Conservation (phyloP, 73 alveolate genomes). For the Durusdinium trenchii region DNA sequence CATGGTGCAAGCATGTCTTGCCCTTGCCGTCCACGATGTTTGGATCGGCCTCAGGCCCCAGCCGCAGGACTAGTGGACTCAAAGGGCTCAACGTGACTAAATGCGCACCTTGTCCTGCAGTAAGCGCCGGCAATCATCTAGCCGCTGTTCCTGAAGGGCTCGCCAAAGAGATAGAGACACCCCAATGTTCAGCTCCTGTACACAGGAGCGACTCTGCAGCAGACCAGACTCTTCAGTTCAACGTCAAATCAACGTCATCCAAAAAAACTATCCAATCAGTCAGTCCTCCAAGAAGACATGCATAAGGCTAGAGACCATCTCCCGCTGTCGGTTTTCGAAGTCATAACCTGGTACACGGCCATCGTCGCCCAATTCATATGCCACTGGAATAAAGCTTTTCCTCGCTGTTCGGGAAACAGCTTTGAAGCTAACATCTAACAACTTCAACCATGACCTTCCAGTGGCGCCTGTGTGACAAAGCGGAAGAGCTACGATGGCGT, state of each 20-base stretch:
- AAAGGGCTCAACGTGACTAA: background rate
- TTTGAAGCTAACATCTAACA: too few relatives aligned
- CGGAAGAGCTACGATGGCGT: too few relatives aligned
- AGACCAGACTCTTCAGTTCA: background rate
- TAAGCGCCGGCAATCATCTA: conserved; percentile 76
- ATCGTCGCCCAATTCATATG: conserved; percentile 21
- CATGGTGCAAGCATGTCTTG: conserved; percentile 84
- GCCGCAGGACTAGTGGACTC: background rate
- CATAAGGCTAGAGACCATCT: conserved; percentile 51
- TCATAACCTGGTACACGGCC: background rate
- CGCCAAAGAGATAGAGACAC: conserved; percentile 87
- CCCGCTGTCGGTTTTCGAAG: conserved; percentile 34
- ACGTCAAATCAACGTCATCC: background rate
- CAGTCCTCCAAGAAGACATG: conserved; percentile 73
- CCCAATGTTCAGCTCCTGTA: conserved; percentile 81
- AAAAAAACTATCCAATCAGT: background rate
- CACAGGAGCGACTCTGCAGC: background rate
- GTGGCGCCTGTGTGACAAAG: too few relatives aligned
- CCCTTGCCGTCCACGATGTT: conserved; percentile 95
- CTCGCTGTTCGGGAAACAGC: too few relatives aligned
- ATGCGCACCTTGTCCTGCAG: conserved; percentile 57
- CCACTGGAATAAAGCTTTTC: conserved; percentile 83
- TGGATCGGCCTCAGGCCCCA: conserved; percentile 67
- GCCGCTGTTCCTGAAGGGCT: conserved; percentile 63
- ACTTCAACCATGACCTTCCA: too few relatives aligned